These are phyloP conservation scores for Diplocarpon rosae DNA, from an alignment of 2,329 filamentous ascomycete species.

Conservation along the genomic window DNA sequence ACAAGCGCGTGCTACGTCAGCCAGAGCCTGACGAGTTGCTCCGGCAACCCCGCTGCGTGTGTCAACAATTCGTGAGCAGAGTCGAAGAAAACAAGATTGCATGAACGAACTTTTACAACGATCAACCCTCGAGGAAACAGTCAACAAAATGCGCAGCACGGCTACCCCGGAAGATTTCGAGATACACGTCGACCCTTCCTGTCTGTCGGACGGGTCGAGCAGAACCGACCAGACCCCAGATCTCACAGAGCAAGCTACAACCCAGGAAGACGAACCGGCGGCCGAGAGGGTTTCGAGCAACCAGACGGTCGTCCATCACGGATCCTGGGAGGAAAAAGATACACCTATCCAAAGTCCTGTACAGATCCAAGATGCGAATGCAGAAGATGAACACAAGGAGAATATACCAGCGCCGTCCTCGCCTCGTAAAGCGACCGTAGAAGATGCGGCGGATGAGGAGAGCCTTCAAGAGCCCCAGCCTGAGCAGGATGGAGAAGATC, in stretches of 20 bases:
- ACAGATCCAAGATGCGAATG: not conserved
- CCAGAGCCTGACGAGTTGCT: too few relatives aligned
- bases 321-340: conserved; percentile 8
- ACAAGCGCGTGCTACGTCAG: not conserved
- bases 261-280: conserved; percentile 13
- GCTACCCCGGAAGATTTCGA: conserved; percentile 18
- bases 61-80: not conserved
- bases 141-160: conserved; percentile 16
- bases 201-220: conserved; percentile 16
- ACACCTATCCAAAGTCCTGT: not conserved
- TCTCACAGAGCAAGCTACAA: not conserved
- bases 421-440: not conserved
- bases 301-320: conserved; percentile 20
- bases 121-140: too few relatives aligned
- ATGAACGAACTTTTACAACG: too few relatives aligned
- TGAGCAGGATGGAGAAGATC: conserved; percentile 6
- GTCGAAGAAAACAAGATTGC: too few relatives aligned
- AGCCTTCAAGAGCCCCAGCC: not conserved
- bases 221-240: not conserved
- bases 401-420: not conserved
- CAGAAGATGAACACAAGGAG: conserved; percentile 6
- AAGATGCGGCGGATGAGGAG: conserved; percentile 1
- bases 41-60: too few relatives aligned
- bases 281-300: conserved; percentile 15
- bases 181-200: conserved; percentile 25